phyloP scores from a whole-genome alignment of 1,284 basidiomycete genomes.

The Rhodotorula sp. region DNA sequence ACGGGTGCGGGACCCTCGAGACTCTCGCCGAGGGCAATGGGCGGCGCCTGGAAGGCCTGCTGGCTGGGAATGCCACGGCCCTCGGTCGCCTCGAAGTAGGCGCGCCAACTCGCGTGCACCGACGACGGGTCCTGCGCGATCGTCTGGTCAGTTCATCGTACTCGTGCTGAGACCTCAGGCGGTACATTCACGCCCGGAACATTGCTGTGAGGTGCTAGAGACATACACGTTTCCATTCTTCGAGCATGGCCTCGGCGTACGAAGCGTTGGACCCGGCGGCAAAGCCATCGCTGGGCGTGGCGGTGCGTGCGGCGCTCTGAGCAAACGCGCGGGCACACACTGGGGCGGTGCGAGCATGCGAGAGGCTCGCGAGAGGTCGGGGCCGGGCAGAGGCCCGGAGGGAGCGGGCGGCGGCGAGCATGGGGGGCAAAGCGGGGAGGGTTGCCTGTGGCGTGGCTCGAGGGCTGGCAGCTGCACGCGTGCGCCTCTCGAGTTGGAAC shows the following conservation, averaged over 20 bases:
- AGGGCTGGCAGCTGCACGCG: no score
- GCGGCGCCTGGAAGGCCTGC: conserved; percentile 79
- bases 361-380: not conserved
- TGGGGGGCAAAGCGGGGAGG: not conserved
- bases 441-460: no score
- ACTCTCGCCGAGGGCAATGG: conserved; percentile 55
- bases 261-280: conserved; percentile 15
- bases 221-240: not conserved
- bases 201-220: no score
- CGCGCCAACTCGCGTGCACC: conserved; percentile 92
- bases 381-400: not conserved
- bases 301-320: not conserved
- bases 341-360: not conserved
- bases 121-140: conserved; percentile 66
- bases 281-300: conserved; percentile 11
- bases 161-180: no score
- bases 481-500: no score
- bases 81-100: conserved; percentile 92
- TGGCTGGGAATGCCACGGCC: conserved; percentile 74
- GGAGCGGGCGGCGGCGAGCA: not conserved
- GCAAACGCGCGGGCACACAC: not conserved
- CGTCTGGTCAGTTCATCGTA: not conserved
- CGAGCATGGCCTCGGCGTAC: conserved; percentile 13
- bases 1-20: conserved; percentile 60
- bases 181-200: no score